These are phyloP conservation scores for Mortierella sp. DNA, from an alignment of 371 early-diverging fungal genomes.

Conservation along the genomic window DNA sequence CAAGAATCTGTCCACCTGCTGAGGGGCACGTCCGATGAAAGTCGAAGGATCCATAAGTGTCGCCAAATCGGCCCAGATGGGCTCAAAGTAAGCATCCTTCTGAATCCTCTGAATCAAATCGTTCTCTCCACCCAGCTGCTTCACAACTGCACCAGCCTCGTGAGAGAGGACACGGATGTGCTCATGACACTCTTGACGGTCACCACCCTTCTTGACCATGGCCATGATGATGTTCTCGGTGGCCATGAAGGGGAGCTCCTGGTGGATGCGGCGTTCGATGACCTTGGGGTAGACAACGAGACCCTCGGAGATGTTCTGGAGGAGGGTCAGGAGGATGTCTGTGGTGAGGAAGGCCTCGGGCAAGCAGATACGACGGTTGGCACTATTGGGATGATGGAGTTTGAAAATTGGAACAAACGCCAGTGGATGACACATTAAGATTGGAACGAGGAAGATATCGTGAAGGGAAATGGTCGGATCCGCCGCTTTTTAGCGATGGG, in stretches of 20 bases:
- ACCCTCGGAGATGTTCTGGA: conserved; percentile 97
- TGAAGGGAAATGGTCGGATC: background rate
- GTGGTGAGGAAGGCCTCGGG: conserved; percentile 98
- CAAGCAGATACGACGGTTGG: conserved; percentile 96
- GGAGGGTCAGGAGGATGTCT: conserved; percentile 92
- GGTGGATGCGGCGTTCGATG: conserved; percentile 90
- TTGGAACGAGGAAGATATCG: background rate
- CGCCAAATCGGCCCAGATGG: conserved; percentile 86
- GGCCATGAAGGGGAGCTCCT: conserved; percentile 99
- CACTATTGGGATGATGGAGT: conserved; percentile 61
- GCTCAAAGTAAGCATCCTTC: conserved; percentile 88
- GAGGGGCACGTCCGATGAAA: conserved; percentile 96
- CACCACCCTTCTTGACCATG: conserved; percentile 97
- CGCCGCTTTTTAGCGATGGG: background rate
- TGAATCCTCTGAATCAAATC: conserved; percentile 94
- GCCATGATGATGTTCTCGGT: conserved; percentile 99
- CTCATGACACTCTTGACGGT: conserved; percentile 97
- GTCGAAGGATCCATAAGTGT: conserved; percentile 90
- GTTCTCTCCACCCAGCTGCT: conserved; percentile 94
- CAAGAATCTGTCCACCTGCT: conserved; percentile 93
- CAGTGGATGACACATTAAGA: background rate
- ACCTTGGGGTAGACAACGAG: conserved; percentile 98
- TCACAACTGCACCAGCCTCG: conserved; percentile 93
- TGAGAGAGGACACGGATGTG: conserved; percentile 96
- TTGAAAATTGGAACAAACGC: background rate